These are phyloP conservation scores for Kuraishia capsulata DNA, from an alignment of 805 yeast species.

Conservation along the genomic window DNA sequence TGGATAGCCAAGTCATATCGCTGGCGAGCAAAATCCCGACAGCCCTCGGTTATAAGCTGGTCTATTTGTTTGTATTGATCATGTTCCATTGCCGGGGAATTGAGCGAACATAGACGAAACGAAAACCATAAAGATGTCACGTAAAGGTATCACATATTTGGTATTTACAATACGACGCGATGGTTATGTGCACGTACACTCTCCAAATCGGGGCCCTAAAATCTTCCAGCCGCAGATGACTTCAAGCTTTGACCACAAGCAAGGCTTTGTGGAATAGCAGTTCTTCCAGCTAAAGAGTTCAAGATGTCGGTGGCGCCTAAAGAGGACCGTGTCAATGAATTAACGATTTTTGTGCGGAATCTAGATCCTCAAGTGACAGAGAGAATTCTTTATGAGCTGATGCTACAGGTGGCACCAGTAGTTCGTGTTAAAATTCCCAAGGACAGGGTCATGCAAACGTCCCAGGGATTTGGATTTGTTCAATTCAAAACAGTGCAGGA, in stretches of 20 bases:
- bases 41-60: not conserved
- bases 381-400: constrained; percentile 65
- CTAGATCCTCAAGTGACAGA: constrained; percentile 71
- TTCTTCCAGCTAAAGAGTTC: too few species aligned
- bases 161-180: too few species aligned
- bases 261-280: too few species aligned
- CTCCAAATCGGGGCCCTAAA: too few species aligned
- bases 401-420: constrained; percentile 80
- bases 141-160: too few species aligned
- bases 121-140: too few species aligned
- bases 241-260: too few species aligned
- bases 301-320: not conserved
- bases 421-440: constrained; percentile 64
- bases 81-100: too few species aligned
- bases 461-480: constrained; percentile 86
- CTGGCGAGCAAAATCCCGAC: not conserved
- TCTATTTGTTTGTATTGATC: not conserved
- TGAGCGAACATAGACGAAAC: too few species aligned
- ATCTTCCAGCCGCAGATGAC: too few species aligned
- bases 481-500: constrained; percentile 55
- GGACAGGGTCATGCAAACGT: constrained; percentile 59
- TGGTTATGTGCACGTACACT: too few species aligned
- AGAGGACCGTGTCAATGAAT: constrained; percentile 36
- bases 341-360: constrained; percentile 74
- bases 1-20: not conserved